Evolutionary conservation across 345 rosid genomes (phyloP).

Genomic region (Gossypioides kirkii): DNA sequence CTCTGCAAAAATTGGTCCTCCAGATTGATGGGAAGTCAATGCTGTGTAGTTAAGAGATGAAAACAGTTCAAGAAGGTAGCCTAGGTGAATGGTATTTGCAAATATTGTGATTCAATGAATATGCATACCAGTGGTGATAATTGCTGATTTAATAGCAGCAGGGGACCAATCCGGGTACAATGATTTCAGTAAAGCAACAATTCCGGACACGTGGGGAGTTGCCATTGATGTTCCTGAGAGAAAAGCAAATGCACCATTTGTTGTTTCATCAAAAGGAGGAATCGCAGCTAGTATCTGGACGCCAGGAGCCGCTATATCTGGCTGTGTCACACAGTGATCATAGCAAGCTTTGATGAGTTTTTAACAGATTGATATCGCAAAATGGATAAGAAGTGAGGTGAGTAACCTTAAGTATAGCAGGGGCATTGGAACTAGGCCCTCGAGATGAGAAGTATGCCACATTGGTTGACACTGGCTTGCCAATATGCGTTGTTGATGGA

Average conservation of each 20-base stretch:
- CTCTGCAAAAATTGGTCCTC: slow-evolving; percentile 14
- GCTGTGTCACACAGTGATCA: slow-evolving; percentile 6
- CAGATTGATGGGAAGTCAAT: slow-evolving; percentile 2
- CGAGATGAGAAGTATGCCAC: slow-evolving; percentile 16
- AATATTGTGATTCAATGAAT: not conserved
- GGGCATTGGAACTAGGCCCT: slow-evolving; percentile 13
- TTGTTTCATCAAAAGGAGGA: not conserved
- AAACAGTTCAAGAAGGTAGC: not conserved
- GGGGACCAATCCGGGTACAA: slow-evolving; percentile 9
- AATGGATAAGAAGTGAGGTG: not conserved
- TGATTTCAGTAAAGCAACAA: slow-evolving; percentile 16
- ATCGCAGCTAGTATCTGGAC: slow-evolving; percentile 11
- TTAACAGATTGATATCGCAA: not conserved
- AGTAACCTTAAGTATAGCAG: slow-evolving; percentile 14
- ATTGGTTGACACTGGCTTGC: slow-evolving; percentile 11
- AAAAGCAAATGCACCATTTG: not conserved
- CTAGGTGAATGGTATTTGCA: not conserved
- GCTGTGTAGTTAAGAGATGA: not conserved
- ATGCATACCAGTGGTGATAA: slow-evolving; percentile 9
- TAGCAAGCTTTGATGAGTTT: not conserved
- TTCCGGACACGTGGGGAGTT: slow-evolving; percentile 12
- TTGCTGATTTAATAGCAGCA: slow-evolving; percentile 10
- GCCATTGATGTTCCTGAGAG: slow-evolving; percentile 16
- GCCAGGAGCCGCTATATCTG: slow-evolving; percentile 11
- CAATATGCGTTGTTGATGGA: not conserved